A percentile compares a stretch with the other conserved stretches of the same genome.
Evolutionary conservation across 2,329 filamentous ascomycete genomes (phyloP).

Genomic region (Septoria petroselini): DNA sequence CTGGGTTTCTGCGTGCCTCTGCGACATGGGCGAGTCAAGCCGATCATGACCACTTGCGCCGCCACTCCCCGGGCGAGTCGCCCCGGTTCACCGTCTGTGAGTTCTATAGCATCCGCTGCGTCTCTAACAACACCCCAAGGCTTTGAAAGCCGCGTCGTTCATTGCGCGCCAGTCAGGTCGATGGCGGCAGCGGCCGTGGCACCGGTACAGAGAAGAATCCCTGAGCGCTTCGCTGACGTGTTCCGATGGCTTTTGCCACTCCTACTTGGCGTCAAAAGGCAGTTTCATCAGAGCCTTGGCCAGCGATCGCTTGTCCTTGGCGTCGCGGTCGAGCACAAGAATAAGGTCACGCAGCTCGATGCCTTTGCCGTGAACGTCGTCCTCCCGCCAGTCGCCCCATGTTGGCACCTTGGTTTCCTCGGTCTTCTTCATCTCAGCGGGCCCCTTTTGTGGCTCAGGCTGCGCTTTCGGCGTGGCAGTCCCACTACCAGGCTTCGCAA

Average conservation of each 20-base stretch:
- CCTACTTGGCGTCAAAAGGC: conserved; percentile 8
- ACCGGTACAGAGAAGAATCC: too few species aligned
- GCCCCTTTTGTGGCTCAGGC: conserved; percentile 15
- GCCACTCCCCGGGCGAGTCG: too few species aligned
- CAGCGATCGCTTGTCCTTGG: conserved; percentile 61
- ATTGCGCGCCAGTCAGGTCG: too few species aligned
- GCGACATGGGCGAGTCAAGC: too few species aligned
- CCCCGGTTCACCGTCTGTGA: too few species aligned
- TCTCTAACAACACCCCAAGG: too few species aligned
- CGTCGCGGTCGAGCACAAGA: conserved; percentile 73
- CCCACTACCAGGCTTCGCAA: conserved; percentile 33
- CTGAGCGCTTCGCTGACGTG: too few species aligned
- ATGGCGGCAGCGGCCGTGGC: too few species aligned
- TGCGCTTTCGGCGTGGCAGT: conserved; percentile 31
- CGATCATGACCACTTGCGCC: too few species aligned
- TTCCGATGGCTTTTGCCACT: not conserved
- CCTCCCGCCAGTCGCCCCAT: conserved; percentile 57
- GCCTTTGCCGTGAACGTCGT: conserved; percentile 68
- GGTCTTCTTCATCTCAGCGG: conserved; percentile 19
- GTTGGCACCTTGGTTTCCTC: conserved; percentile 30
- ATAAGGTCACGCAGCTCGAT: conserved; percentile 85
- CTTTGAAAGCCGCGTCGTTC: too few species aligned
- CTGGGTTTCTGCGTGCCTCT: too few species aligned
- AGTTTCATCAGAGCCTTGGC: conserved; percentile 48
- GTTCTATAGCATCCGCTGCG: too few species aligned